Evolutionary conservation across 768 basidiomycete genomes (phyloP), one percentile per base, ranked within the genome.

Genomic region (Tulasnella sp.): DNA sequence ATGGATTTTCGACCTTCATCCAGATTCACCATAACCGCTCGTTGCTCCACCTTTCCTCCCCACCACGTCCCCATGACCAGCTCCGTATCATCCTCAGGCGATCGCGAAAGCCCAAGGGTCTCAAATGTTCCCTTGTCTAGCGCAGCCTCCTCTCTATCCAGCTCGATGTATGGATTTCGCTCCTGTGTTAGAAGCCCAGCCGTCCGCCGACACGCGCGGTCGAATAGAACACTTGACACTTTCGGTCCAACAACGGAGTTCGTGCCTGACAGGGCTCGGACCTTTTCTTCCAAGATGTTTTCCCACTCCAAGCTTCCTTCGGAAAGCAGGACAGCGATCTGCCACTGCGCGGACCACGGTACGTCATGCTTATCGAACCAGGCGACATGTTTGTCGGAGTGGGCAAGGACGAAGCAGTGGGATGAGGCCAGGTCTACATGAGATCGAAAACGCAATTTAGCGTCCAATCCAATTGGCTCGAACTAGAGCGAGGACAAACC

Each of bases 81-180:
- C 2, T 12, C 69, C 6, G 81, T 58, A 11, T 79, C 74, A 5
- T 79, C 72, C 0, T 76, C 76, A 25, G 84, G 83, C 34, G n/a
- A 36, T 36, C n/a, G 39, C 1, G 19, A 1, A 71, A 85, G 83
- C 0, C 87, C 89, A 6, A 90, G 80, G 19, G 85, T 86, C 3
- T 83, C 83, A 19, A 80, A 81, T 0, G 81, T 79, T 73, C 85
- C 78, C 7, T 81, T 72, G 0, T 34, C 31, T 6, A 89, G 81
- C 6, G 83, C 82, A 1, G 80, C 78, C 42, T 87, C 86, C 79
- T 92, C 91, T 5, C 79, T 81, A 78, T 91, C 90, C 3, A 91
- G 82, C 80, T 91, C 89, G 58, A 80, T 79, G 90, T 90, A 92
- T 0, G 73, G 73, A 58, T 74, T 74, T 5, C 49, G 73, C 4